A percentile compares a stretch with the other conserved stretches of the same genome.
Conservation (phyloP, 2,329 filamentous ascomycete genomes). For the Ophiostoma sp. region DNA sequence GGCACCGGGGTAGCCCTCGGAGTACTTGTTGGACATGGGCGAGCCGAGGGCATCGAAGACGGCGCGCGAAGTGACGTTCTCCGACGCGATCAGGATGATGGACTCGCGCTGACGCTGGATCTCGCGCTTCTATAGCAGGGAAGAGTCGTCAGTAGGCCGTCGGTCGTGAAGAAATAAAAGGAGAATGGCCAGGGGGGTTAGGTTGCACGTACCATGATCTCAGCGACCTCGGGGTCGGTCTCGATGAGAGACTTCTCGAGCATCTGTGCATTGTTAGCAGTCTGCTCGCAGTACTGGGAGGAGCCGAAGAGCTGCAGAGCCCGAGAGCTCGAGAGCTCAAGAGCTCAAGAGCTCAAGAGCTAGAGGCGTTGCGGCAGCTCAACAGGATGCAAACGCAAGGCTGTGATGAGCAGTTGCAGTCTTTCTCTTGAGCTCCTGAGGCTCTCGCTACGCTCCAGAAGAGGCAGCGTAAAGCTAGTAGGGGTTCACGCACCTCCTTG, state of each 20-base stretch:
- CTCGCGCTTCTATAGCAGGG: conserved; percentile 53
- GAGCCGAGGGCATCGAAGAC: conserved; percentile 96
- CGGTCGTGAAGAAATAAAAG: conserved; percentile 45
- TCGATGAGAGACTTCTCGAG: conserved; percentile 92
- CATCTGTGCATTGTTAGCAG: conserved; percentile 54
- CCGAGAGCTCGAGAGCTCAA: neutral
- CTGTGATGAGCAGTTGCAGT: neutral
- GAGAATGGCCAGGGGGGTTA: neutral
- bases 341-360: neutral
- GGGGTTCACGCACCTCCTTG: conserved; percentile 24
- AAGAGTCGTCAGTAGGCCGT: neutral
- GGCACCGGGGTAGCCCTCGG: conserved; percentile 94
- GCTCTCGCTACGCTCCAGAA: neutral
- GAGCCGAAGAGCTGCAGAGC: neutral
- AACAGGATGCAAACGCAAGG: neutral
- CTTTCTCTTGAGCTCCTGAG: neutral
- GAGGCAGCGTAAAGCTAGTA: neutral
- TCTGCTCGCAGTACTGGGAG: no score
- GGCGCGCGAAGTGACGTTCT: conserved; percentile 97
- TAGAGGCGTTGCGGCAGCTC: neutral
- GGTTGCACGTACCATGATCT: conserved; percentile 64
- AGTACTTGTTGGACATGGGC: conserved; percentile 99
- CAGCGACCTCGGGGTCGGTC: conserved; percentile 86
- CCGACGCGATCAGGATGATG: conserved; percentile 96
- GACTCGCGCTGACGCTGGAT: conserved; percentile 97